Evolutionary conservation across 768 basidiomycete species (phyloP), one percentile per base, ranked within the genome.

Genomic region (Mycena epipterygia): DNA sequence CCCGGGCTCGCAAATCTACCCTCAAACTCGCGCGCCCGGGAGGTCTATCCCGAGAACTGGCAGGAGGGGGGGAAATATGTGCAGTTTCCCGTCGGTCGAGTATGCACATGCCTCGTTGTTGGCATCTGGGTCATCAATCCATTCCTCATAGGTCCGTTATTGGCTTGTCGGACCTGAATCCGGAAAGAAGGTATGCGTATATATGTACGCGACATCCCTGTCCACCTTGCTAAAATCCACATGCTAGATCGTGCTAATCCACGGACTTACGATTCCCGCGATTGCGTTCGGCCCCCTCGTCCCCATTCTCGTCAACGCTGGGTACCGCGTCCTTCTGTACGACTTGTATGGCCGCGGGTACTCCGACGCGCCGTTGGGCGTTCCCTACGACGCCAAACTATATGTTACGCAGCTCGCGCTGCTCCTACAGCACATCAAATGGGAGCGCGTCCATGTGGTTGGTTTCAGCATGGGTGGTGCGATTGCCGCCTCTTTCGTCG

Each of bases 301-400:
- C 0, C 86, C 86, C 2, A 76, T 80, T n/a, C 82, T 89, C 1
- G 86, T 83, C 17, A 76, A 77, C 2, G 81, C 76, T 7, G 88
- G 88, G 16, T 87, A 82, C 73, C 85, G 84, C 29, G 85, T 90
- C 25, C 82, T 89, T 19, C 77, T 89, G 12, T 89, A 88, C 63
- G 89, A 89, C 76, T 80, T 89, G 5, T 89, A 88, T 41, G 89
- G 89, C 3, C 83, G 89, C 16, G 89, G 89, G 3, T 89, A 89
- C 75, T 87, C 87, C 3, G 89, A 89, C 44, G 89, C 89, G 1
- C 89, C 89, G 0, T 80, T 83, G 3, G 80, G 79, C 14, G 81
- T 79, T 12, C 19, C 63, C 5, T 88, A 89, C 66, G 82, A 87
- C 56, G 74, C 81, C 2, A 73, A 79, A 8, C 79, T 89, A 14